Evolutionary conservation across 345 rosid genomes (phyloP), one percentile per base, ranked within the genome.

Genomic region (Lenwebbia sp.): DNA sequence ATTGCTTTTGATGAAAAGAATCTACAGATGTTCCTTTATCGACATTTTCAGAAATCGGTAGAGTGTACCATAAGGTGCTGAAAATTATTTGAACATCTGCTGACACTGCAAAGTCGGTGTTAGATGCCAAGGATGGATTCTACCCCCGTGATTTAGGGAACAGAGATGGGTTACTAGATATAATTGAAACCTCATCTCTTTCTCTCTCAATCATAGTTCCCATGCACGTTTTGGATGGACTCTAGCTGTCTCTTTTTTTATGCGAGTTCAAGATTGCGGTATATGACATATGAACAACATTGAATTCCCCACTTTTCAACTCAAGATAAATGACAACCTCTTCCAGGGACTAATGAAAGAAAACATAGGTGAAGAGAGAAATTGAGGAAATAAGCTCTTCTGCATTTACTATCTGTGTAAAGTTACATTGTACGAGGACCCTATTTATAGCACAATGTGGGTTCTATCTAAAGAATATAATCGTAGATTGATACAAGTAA

Each of bases 81-180:
- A 9, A 4, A 82, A 84, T 90, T 33, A 55, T 92, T 13, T 44
- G 86, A 58, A 50, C 84, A n/a, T 91, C 92, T 25, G 33, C 87
- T 19, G 89, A 92, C 56, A 94, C 96, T 82, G 91, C 91, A 54
- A 89, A 89, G 88, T 90, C 92, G 55, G 94, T 91, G 82, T 84
- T 94, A 54, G 92, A 90, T 88, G 90, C 92, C 82, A 84, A 92
- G 84, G 60, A 90, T 82, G 89, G 89, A 62, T 89, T 91, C 83
- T 83, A 83, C 85, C 86, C 90, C 13, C 74, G 70, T 40, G 85
- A 82, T 55, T 86, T 86, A 82, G 86, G 54, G 85, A 88, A 82
- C 10, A 78, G 82, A 41, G 83, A 33, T 28, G 17, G n/a, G 54
- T 76, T 82, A 83, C 87, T 83, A 50, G 88, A 90, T 86, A 84